These are phyloP conservation scores for Leccinum longicurvipes DNA, from an alignment of 768 basidiomycete genomes.

Conservation along the genomic window DNA sequence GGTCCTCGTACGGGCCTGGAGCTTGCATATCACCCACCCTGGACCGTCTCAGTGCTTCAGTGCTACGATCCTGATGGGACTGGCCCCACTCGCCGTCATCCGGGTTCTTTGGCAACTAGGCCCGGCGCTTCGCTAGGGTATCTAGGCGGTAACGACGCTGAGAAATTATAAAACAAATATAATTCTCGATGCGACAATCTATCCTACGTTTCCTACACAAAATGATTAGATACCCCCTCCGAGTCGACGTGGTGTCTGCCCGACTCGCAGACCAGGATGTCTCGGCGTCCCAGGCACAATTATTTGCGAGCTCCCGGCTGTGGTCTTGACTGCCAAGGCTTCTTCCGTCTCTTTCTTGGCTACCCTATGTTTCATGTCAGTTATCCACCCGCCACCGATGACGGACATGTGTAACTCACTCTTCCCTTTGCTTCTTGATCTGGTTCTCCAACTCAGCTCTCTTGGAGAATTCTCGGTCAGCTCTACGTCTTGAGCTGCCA, in stretches of 20 bases:
- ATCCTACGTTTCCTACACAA: neutral
- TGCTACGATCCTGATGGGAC: neutral
- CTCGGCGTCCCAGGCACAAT: slow-evolving; percentile 81
- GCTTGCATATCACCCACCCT: slow-evolving; percentile 20
- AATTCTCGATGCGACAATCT: neutral
- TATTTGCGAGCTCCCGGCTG: slow-evolving; percentile 58
- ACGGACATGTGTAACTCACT: slow-evolving; percentile 33
- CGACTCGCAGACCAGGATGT: slow-evolving; percentile 62
- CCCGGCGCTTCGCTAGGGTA: neutral
- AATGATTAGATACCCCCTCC: slow-evolving; percentile 58
- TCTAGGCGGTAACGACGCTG: slow-evolving; percentile 11
- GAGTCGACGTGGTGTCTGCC: slow-evolving; percentile 75
- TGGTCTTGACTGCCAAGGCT: slow-evolving; percentile 50
- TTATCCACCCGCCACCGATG: neutral
- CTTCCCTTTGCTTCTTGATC: slow-evolving; percentile 82
- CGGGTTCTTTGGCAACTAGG: neutral
- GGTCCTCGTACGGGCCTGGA: slow-evolving; percentile 13
- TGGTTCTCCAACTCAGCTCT: slow-evolving; percentile 89
- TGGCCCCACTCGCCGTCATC: neutral
- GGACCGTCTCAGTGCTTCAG: neutral
- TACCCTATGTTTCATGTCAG: slow-evolving; percentile 37
- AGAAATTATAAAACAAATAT: slow-evolving; percentile 1
- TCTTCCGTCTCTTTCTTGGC: slow-evolving; percentile 64
- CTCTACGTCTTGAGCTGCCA: slow-evolving; percentile 66
- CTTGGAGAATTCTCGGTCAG: slow-evolving; percentile 89